Evolutionary conservation across 306 rosid genomes (phyloP), one percentile per base, ranked within the genome.

Genomic region (Cucurbita pepo): DNA sequence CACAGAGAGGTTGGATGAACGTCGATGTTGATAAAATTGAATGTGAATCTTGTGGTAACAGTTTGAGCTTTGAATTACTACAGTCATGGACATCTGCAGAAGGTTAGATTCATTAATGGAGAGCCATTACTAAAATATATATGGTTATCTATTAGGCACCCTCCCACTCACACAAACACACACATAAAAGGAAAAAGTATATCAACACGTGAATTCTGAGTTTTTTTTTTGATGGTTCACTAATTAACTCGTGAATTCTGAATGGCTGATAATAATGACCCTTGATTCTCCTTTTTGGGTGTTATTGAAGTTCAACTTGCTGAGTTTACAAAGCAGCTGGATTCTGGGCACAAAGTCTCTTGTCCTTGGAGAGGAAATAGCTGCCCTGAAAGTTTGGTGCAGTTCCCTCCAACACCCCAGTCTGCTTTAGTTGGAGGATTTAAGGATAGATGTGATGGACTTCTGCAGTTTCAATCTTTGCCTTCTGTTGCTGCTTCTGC

Each of bases 381-480:
- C 81, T 95, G 99, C 78, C 97, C 97, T 36, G 99, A 89, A 80
- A 91, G 99, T 82, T 84, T 95, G 81, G 99, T 91, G 90, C 99
- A 95, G 74, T 95, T 91, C 77, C 99, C 96, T 77, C 99, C 96
- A 61, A 83, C 99, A 61, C 82, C 95, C 80, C 93, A 88, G 74
- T 87, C 97, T 54, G 96, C 97, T 36, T 77, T 95, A 80, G 82
- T 95, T 73, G 97, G 96, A 43, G 99, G 91, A 15, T 95, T 88
- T 79, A 95, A 95, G 88, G 99, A 95, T 80, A 86, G 99, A 83
- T 91, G 96, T 84, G 99, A 95, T 85, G 96, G 97, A 53, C 97
- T 95, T 14, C 36, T 86, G 79, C 97, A 95, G 78, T 95, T 91
- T 86, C 85, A 83, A 57, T 84, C 78, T 61, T 88, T 95, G 73